A percentile compares a stretch with the other conserved stretches of the same genome.
Evolutionary conservation across 306 rosid species (phyloP).

Genomic region (Cicer bijugum): DNA sequence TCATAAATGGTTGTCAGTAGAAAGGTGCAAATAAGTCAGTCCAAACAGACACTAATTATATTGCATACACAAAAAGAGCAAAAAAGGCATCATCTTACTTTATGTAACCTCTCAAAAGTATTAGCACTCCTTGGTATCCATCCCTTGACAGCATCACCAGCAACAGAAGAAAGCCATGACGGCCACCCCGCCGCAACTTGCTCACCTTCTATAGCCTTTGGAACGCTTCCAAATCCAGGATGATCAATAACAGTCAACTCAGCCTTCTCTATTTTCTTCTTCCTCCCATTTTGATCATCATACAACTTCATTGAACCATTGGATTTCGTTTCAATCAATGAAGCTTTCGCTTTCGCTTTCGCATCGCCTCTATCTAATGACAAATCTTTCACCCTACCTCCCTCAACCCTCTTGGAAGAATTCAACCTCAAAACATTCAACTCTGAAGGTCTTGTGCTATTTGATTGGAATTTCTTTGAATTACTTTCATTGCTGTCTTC

Average conservation of each 20-base stretch:
- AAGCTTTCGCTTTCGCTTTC: slow-evolving; percentile 43
- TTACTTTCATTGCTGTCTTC: slow-evolving; percentile 68
- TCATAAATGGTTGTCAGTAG: too few species aligned
- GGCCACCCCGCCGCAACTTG: slow-evolving; percentile 99
- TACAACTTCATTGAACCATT: slow-evolving; percentile 57
- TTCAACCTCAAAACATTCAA: slow-evolving; percentile 54
- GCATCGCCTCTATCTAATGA: slow-evolving; percentile 49
- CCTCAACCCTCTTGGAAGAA: slow-evolving; percentile 68
- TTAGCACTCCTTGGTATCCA: slow-evolving; percentile 89
- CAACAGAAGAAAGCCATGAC: slow-evolving; percentile 85
- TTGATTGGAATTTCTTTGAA: slow-evolving; percentile 50
- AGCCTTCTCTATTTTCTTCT: slow-evolving; percentile 56
- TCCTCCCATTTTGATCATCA: slow-evolving; percentile 58
- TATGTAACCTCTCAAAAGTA: slow-evolving; percentile 79
- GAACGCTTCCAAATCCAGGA: slow-evolving; percentile 68
- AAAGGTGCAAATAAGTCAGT: too few species aligned
- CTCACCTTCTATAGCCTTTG: slow-evolving; percentile 71
- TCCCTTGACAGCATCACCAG: slow-evolving; percentile 86
- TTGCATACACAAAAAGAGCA: slow-evolving; percentile 31
- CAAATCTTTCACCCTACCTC: slow-evolving; percentile 52
- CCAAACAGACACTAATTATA: too few species aligned
- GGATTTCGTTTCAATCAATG: slow-evolving; percentile 63
- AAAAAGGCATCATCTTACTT: slow-evolving; percentile 58
- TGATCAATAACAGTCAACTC: slow-evolving; percentile 49
- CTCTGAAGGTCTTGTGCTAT: slow-evolving; percentile 50